A percentile compares a stretch with the other conserved stretches of the same genome.
Conservation (phyloP, 257 asterid genomes). For the Oldenlandia corymbosa region DNA sequence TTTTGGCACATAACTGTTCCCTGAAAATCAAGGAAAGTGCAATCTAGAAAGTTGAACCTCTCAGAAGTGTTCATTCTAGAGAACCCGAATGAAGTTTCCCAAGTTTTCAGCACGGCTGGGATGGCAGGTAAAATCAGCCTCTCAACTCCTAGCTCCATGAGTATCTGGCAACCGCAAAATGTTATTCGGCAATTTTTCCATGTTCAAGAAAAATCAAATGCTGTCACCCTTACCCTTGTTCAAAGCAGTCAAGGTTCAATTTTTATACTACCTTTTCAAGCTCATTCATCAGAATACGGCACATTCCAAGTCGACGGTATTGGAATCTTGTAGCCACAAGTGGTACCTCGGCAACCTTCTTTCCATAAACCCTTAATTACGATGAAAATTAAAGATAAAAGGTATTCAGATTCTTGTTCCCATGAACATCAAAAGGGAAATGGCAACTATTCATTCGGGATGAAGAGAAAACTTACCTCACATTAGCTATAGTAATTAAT, state of each 20-base stretch:
- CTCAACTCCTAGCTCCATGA: conserved; percentile 66
- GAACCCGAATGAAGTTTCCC: conserved; percentile 76
- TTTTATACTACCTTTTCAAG: conserved; percentile 65
- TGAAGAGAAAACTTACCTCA: conserved; percentile 51
- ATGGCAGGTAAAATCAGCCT: conserved; percentile 87
- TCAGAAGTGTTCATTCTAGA: conserved; percentile 54
- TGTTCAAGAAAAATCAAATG: not conserved
- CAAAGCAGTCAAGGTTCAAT: not conserved
- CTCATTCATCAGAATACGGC: conserved; percentile 75
- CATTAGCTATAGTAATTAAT: conserved; percentile 63
- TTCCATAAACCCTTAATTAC: conserved; percentile 65
- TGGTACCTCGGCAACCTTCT: conserved; percentile 84
- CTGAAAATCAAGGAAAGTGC: conserved; percentile 66
- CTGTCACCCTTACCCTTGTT: not conserved
- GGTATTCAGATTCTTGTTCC: not conserved
- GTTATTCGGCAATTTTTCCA: no score
- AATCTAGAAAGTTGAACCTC: conserved; percentile 41
- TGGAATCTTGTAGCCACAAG: conserved; percentile 82
- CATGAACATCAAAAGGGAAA: conserved; percentile 12
- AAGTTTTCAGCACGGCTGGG: conserved; percentile 58
- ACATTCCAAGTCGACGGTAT: conserved; percentile 92
- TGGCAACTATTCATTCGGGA: no score
- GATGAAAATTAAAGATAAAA: conserved; percentile 7
- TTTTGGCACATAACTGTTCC: conserved; percentile 81
- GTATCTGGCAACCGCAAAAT: conserved; percentile 36